phyloP scores from a whole-genome alignment of 1,284 basidiomycete genomes.

The Ustilago nuda region DNA sequence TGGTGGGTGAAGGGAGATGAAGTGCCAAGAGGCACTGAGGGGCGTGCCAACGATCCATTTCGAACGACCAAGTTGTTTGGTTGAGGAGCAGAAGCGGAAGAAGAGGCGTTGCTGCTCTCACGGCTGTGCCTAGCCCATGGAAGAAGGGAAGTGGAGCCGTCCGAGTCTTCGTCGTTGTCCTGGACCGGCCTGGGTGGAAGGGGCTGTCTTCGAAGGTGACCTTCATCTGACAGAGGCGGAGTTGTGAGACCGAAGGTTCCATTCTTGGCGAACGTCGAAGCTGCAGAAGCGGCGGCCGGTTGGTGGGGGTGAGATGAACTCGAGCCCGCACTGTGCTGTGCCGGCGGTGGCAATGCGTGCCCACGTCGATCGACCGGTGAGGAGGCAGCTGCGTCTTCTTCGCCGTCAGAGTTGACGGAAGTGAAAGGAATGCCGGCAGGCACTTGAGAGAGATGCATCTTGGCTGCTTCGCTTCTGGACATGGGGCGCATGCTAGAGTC shows the following conservation, averaged over 20 bases:
- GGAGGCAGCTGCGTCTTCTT: conserved; percentile 34
- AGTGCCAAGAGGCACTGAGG: conserved; percentile 25
- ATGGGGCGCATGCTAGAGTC: conserved; percentile 61
- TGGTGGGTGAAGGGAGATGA: conserved; percentile 38
- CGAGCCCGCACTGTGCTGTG: conserved; percentile 3
- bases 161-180: conserved; percentile 55
- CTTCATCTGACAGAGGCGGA: conserved; percentile 63
- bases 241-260: conserved; percentile 54
- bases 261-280: conserved; percentile 18
- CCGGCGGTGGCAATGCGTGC: conserved; percentile 19
- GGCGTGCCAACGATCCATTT: conserved; percentile 29
- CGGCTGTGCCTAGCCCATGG: conserved; percentile 59
- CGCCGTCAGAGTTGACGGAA: conserved; percentile 60
- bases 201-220: conserved; percentile 47
- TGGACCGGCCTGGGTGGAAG: conserved; percentile 13
- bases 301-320: conserved; percentile 23
- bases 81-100: conserved; percentile 13
- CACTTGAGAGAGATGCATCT: conserved; percentile 53
- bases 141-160: conserved; percentile 60
- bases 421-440: conserved; percentile 59
- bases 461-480: conserved; percentile 57
- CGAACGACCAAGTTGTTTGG: conserved; percentile 10
- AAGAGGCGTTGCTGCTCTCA: conserved; percentile 34
- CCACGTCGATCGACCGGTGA: conserved; percentile 26
- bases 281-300: conserved; percentile 11